A percentile compares a stretch with the other conserved stretches of the same genome.
Evolutionary conservation across 202 grass and related monocot species (phyloP).

Genomic region (Cymbopogon flexuosus): DNA sequence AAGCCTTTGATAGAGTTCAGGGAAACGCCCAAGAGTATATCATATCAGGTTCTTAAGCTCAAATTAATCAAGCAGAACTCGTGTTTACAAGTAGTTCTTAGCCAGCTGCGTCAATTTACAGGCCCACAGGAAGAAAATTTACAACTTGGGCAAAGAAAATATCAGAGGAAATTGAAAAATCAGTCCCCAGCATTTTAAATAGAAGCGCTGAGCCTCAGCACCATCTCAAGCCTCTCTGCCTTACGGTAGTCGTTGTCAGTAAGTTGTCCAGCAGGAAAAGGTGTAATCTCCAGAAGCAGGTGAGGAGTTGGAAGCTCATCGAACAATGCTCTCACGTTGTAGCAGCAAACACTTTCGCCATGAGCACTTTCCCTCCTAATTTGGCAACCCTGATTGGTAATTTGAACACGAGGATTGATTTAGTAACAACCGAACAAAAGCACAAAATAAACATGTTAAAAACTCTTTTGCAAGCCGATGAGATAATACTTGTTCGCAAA

Average conservation of each 20-base stretch:
- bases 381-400: constrained; percentile 70
- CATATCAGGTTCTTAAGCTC: constrained; percentile 15
- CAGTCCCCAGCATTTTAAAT: constrained; percentile 47
- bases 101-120: constrained; percentile 46
- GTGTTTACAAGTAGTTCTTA: constrained; percentile 30
- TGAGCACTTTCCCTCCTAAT: constrained; percentile 97
- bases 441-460: constrained; percentile 9
- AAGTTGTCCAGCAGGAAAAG: constrained; percentile 82
- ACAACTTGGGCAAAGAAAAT: constrained; percentile 33
- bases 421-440: constrained; percentile 20
- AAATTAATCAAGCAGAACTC: constrained; percentile 31
- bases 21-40: not conserved
- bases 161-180: constrained; percentile 27
- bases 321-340: constrained; percentile 91
- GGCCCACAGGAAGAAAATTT: constrained; percentile 44
- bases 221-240: constrained; percentile 88
- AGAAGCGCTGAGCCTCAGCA: constrained; percentile 73
- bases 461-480: not conserved
- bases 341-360: constrained; percentile 91
- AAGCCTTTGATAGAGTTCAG: not conserved
- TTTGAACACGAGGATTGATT: not conserved
- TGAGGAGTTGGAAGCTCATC: constrained; percentile 92
- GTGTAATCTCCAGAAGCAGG: constrained; percentile 79
- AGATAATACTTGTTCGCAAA: not conserved
- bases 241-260: constrained; percentile 81